Evolutionary conservation across 805 yeast genomes (phyloP).

Genomic region (Yarrowia keelungensis): DNA sequence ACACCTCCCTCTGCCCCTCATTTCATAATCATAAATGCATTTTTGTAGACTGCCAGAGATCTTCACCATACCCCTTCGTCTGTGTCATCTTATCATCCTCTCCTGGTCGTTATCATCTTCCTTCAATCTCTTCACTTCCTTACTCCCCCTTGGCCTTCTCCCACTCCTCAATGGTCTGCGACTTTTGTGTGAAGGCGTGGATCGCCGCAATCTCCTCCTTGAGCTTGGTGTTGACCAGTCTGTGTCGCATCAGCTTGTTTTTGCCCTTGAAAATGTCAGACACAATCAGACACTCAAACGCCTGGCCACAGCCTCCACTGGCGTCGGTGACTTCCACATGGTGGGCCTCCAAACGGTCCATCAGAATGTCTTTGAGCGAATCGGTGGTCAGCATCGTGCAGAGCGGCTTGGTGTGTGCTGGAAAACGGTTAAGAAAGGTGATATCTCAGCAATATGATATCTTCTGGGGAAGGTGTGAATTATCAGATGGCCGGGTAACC

Average conservation of each 20-base stretch:
- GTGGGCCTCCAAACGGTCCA: constrained; percentile 30
- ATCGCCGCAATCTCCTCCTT: constrained; percentile 85
- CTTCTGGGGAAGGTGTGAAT: not conserved
- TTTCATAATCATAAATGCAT: constrained; percentile 8
- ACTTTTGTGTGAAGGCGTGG: constrained; percentile 88
- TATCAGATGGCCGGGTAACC: constrained; percentile 39
- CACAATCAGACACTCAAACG: constrained; percentile 91
- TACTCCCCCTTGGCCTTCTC: constrained; percentile 22
- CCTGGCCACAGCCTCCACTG: constrained; percentile 95
- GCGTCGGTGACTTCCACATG: constrained; percentile 36
- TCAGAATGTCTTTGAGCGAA: constrained; percentile 25
- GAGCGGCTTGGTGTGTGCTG: not conserved
- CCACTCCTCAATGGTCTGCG: constrained; percentile 37
- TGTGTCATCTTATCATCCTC: not conserved
- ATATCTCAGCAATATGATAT: not conserved
- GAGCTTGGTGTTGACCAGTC: constrained; percentile 79
- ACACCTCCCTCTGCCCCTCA: too few relatives aligned
- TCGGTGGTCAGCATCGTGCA: constrained; percentile 24
- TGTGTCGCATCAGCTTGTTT: constrained; percentile 83
- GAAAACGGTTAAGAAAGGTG: not conserved
- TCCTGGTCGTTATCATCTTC: not conserved
- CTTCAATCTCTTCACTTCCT: not conserved
- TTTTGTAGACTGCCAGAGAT: constrained; percentile 2
- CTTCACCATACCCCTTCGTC: not conserved
- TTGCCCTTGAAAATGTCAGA: constrained; percentile 74